Conservation (phyloP, 306 rosid species). For the Erythrophleum fordii region DNA sequence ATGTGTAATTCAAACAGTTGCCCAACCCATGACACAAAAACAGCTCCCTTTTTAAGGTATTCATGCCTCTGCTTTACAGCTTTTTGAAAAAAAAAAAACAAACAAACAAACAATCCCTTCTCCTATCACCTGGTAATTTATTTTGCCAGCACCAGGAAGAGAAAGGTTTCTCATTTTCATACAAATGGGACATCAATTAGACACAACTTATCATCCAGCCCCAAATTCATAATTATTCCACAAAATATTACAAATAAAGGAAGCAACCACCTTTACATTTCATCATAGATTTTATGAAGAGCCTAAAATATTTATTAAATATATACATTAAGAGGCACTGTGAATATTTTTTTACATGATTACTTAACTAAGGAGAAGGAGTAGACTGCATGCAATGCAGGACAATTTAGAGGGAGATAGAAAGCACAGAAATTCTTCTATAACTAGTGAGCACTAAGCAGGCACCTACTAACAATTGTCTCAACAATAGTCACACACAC, state of each 20-base stretch:
- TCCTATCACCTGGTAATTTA: not conserved
- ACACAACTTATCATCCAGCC: not conserved
- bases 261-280: not conserved
- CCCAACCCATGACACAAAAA: not conserved
- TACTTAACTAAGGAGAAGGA: not conserved
- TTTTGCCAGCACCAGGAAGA: not conserved
- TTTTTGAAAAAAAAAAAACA: too few species aligned
- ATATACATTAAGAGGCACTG: not conserved
- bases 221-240: not conserved
- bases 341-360: not conserved
- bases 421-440: not conserved
- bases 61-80: not conserved
- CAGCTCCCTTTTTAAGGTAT: not conserved
- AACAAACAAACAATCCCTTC: not conserved
- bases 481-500: not conserved
- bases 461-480: constrained; percentile 7
- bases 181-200: not conserved
- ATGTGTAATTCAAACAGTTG: not conserved
- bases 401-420: not conserved
- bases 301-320: too few species aligned
- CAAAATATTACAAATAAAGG: not conserved
- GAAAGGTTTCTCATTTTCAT: not conserved
- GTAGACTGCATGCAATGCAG: not conserved
- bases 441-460: not conserved
- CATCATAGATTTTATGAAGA: too few species aligned